Percentiles rank a stretch among this genome's conserved stretches.
Evolutionary conservation across 2,329 filamentous ascomycete genomes (phyloP).

Genomic region (Aspergillus glaucus): DNA sequence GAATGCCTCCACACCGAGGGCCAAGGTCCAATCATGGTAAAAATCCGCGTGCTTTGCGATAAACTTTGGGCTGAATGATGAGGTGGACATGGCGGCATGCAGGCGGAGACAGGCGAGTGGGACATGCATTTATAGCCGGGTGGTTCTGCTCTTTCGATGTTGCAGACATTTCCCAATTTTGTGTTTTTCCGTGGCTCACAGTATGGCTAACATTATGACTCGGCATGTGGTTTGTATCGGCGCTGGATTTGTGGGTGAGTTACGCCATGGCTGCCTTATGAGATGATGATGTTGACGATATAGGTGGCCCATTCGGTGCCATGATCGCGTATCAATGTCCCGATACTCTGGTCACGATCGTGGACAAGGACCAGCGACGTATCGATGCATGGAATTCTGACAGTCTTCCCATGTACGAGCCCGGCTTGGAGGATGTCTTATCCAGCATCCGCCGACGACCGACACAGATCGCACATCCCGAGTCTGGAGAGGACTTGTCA

Average conservation of each 20-base stretch:
- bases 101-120: too few species aligned
- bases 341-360: background rate
- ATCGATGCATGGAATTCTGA: background rate
- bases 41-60: too few species aligned
- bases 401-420: background rate
- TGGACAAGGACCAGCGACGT: background rate
- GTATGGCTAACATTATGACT: background rate
- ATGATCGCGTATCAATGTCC: background rate
- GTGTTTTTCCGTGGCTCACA: background rate
- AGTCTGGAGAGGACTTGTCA: conserved; percentile 23
- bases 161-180: background rate
- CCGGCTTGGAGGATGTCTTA: background rate
- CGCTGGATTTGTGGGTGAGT: background rate
- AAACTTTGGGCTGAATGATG: too few species aligned
- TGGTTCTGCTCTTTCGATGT: too few species aligned
- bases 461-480: background rate
- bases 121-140: too few species aligned
- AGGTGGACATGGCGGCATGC: too few species aligned
- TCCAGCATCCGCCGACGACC: background rate
- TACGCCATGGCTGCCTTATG: background rate
- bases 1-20: too few species aligned
- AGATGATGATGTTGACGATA: background rate
- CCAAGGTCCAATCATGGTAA: too few species aligned
- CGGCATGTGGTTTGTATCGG: background rate
- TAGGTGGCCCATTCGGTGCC: background rate